Evolutionary conservation across 306 rosid genomes (phyloP), one percentile per base, ranked within the genome.

Genomic region (Vigna radiata): DNA sequence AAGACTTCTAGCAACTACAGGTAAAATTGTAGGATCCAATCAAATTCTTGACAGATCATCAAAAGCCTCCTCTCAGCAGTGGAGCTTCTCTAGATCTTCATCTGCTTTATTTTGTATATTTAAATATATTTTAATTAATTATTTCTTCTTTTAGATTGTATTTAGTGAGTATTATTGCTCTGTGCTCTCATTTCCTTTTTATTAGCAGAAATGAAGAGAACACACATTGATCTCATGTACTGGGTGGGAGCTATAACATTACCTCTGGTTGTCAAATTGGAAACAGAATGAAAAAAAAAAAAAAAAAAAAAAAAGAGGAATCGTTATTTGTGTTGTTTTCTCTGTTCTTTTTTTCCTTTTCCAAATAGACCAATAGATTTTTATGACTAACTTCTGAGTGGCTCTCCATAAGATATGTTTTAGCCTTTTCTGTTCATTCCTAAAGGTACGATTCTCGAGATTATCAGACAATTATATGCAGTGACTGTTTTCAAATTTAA

Each of bases 141-240:
- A 68, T 68, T 55, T 77, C 44, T 3, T 29, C 17, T n/a, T 68
- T 77, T 77, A 52, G 6, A 5, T 60, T 55, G 49, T 33, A 77
- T 55, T 41, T 43, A 54, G 50, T 66, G 54, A 12, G 16, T 55
- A 43, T 27, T 56, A 7, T 10, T 63, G 13, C 13, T 15, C 67
- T 31, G 5, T 14, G 6, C 54, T 39, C 41, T 1, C 5, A 1
- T 54, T 37, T 10, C 16, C 13, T 27, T 69, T 33, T 60, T 14
- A 7, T 31, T 31, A 3, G 21, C 2, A 61, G 67, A 61, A 61
- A 61, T 61, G 67, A 15, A 61, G 43, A 15, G 6, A 31, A 29
- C 0, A 61, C 1, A 31, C 46, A 62, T 8, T 62, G 25, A 7
- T 7, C 33, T 33, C 23, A 33, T 14, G 46, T 33, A 61, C 7